phyloP scores from a whole-genome alignment of 441 rosid genomes.

The Raphanus hybrid region DNA sequence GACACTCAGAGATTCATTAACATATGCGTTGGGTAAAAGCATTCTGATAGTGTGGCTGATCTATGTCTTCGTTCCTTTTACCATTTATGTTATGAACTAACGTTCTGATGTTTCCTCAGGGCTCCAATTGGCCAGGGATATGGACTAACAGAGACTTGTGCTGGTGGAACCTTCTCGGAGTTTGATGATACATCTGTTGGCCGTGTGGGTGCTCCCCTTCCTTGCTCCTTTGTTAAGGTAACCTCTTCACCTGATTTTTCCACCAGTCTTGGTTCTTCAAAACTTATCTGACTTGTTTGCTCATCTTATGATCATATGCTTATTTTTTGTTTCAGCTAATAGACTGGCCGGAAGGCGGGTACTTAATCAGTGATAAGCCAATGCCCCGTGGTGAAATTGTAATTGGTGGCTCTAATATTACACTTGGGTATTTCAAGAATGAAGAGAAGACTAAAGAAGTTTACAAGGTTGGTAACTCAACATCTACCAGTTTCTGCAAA shows the following conservation, averaged over 20 bases:
- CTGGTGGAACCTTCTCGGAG: conserved; percentile 98
- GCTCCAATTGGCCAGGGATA: conserved; percentile 99
- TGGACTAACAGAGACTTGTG: conserved; percentile 99
- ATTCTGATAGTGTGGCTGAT: background rate
- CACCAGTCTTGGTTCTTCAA: background rate
- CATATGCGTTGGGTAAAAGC: conserved; percentile 92
- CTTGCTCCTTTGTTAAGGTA: conserved; percentile 93
- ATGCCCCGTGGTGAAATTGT: conserved; percentile 98
- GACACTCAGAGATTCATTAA: conserved; percentile 99
- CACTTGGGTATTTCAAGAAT: conserved; percentile 89
- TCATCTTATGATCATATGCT: conserved; percentile 9
- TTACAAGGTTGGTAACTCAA: conserved; percentile 66
- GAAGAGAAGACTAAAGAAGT: conserved; percentile 86
- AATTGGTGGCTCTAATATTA: conserved; percentile 93
- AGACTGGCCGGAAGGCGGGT: conserved; percentile 98
- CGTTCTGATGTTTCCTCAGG: conserved; percentile 49
- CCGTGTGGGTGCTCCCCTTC: conserved; percentile 96
- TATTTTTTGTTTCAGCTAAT: conserved; percentile 65
- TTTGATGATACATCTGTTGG: conserved; percentile 95
- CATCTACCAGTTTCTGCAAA: background rate
- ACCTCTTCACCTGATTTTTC: conserved; percentile 20
- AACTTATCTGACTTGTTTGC: conserved; percentile 8
- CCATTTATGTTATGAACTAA: conserved; percentile 9
- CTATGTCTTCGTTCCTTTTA: conserved; percentile 16
- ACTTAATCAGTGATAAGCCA: conserved; percentile 73